Conservation (phyloP, 2,329 filamentous ascomycete species). For the Huntiella bhutanensis region DNA sequence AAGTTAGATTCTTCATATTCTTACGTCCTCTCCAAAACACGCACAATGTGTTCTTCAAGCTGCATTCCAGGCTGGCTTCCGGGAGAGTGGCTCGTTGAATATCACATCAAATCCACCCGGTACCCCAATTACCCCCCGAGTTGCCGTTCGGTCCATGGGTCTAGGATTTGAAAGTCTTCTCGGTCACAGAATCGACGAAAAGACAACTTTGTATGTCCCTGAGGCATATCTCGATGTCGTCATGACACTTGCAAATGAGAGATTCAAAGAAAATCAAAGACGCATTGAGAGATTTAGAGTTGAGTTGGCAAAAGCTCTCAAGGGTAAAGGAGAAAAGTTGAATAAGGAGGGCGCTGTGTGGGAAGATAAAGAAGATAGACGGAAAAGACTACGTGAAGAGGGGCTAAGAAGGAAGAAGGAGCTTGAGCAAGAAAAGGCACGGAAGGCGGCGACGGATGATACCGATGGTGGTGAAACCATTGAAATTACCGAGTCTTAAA, state of each 20-base stretch:
- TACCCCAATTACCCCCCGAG: slow-evolving; percentile 39
- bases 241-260: slow-evolving; percentile 51
- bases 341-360: slow-evolving; percentile 23
- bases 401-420: slow-evolving; percentile 27
- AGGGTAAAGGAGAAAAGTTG: slow-evolving; percentile 6
- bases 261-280: slow-evolving; percentile 50
- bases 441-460: background rate
- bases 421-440: background rate
- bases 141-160: slow-evolving; percentile 70
- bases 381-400: slow-evolving; percentile 37
- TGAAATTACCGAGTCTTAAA: background rate
- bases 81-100: slow-evolving; percentile 72
- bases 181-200: slow-evolving; percentile 31
- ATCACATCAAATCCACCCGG: slow-evolving; percentile 22
- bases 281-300: slow-evolving; percentile 45
- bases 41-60: slow-evolving; percentile 60
- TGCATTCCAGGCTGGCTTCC: slow-evolving; percentile 65
- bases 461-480: background rate
- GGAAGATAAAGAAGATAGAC: slow-evolving; percentile 34
- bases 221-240: slow-evolving; percentile 49
- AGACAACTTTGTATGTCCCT: slow-evolving; percentile 33
- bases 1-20: slow-evolving; percentile 65
- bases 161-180: slow-evolving; percentile 67
- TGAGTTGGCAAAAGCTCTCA: slow-evolving; percentile 21
- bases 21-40: slow-evolving; percentile 54